These are phyloP conservation scores for Jamesozyma jinghongensis DNA, from an alignment of 805 yeast genomes.

Conservation along the genomic window DNA sequence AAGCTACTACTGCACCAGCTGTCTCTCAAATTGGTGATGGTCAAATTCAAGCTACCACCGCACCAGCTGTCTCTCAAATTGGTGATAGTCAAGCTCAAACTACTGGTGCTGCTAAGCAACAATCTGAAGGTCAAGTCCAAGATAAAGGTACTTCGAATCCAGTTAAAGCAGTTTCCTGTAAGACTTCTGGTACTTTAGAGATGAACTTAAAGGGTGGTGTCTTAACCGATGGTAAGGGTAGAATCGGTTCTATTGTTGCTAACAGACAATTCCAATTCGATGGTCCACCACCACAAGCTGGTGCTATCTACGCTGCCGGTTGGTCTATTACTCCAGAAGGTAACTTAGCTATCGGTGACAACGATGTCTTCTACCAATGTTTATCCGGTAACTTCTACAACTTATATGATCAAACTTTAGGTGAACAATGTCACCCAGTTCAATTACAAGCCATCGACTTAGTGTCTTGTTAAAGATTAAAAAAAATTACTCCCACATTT, in stretches of 20 bases:
- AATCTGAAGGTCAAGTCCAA: background rate
- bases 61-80: conserved; percentile 32
- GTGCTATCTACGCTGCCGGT: conserved; percentile 50
- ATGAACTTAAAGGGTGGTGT: conserved; percentile 40
- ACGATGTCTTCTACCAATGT: conserved; percentile 54
- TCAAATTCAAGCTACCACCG: conserved; percentile 23
- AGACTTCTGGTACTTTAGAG: conserved; percentile 37
- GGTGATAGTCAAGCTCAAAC: conserved; percentile 33
- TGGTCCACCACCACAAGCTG: conserved; percentile 68
- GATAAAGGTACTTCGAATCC: background rate
- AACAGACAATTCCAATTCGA: conserved; percentile 69
- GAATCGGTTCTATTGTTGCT: conserved; percentile 61
- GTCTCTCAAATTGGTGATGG: conserved; percentile 39
- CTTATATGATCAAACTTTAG: conserved; percentile 49
- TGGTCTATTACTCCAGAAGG: conserved; percentile 46
- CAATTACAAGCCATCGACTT: conserved; percentile 1
- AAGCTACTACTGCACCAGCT: conserved; percentile 17
- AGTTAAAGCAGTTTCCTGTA: conserved; percentile 23
- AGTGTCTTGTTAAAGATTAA: background rate
- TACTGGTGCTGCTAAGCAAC: background rate
- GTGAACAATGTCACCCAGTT: background rate
- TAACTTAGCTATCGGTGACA: conserved; percentile 48
- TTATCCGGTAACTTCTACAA: conserved; percentile 59
- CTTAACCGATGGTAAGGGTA: conserved; percentile 45
- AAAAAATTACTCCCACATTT: conserved; percentile 15